A percentile compares a stretch with the other conserved stretches of the same genome.
phyloP scores from a whole-genome alignment of 805 yeast species.

The Citeromyces matritensis region DNA sequence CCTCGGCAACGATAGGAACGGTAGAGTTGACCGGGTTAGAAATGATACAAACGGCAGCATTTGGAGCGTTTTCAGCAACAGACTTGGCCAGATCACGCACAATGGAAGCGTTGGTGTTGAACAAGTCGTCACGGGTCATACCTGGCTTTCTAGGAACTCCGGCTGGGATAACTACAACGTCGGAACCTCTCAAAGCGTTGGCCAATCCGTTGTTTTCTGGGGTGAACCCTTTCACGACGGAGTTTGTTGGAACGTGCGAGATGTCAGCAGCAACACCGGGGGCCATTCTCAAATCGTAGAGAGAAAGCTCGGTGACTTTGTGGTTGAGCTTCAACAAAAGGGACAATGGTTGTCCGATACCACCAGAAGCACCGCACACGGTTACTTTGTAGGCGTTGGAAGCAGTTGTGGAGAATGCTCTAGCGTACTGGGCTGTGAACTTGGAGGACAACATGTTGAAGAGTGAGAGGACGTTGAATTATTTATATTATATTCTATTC shows the following conservation, averaged over 20 bases:
- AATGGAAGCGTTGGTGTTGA: conserved; percentile 91
- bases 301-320: conserved; percentile 72
- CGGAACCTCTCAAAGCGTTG: conserved; percentile 63
- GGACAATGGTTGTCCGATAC: conserved; percentile 88
- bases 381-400: conserved; percentile 62
- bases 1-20: conserved; percentile 93
- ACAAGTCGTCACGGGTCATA: conserved; percentile 95
- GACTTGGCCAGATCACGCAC: conserved; percentile 87
- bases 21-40: conserved; percentile 97
- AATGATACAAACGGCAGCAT: conserved; percentile 70
- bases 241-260: conserved; percentile 87
- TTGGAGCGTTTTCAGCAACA: conserved; percentile 68
- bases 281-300: conserved; percentile 84
- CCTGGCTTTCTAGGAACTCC: conserved; percentile 99
- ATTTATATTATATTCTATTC: too few relatives aligned
- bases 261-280: conserved; percentile 96
- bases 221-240: conserved; percentile 75
- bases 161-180: conserved; percentile 87
- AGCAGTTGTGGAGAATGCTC: conserved; percentile 52
- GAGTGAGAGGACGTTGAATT: not conserved
- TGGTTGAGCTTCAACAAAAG: conserved; percentile 75
- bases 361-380: conserved; percentile 82
- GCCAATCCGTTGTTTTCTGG: conserved; percentile 65
- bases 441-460: conserved; percentile 7
- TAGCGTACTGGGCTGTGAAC: conserved; percentile 24